phyloP scores from a whole-genome alignment of 2,329 filamentous ascomycete genomes.

The Ceratocystis lukuohia region DNA sequence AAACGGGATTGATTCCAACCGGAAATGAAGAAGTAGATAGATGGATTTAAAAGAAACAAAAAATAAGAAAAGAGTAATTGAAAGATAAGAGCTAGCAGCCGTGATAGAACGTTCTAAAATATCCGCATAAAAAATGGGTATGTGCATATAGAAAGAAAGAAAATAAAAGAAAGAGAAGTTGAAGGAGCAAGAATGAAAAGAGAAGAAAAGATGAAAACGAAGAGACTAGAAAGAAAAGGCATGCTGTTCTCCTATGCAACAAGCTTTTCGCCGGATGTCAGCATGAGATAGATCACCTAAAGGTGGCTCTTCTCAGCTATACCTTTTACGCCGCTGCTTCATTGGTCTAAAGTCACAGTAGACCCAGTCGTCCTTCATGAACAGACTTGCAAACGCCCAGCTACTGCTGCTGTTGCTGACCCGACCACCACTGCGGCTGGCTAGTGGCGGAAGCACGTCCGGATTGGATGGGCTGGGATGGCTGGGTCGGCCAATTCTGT shows the following conservation, averaged over 20 bases:
- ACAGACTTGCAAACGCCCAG: not conserved
- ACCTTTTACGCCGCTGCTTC: not conserved
- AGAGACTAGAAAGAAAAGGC: no score
- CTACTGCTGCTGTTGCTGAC: constrained; percentile 24
- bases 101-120: constrained; percentile 3
- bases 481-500: constrained; percentile 45
- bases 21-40: constrained; percentile 17
- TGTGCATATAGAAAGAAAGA: not conserved
- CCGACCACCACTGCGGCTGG: constrained; percentile 41
- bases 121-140: not conserved
- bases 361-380: no score
- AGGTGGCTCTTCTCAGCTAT: not conserved
- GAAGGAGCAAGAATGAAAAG: not conserved
- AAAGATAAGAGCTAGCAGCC: constrained; percentile 6
- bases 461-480: constrained; percentile 38
- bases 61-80: constrained; percentile 6
- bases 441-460: not conserved
- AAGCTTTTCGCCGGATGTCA: not conserved
- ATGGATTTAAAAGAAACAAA: constrained; percentile 13
- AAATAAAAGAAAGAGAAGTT: constrained; percentile 12
- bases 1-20: constrained; percentile 18
- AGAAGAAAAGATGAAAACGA: not conserved
- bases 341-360: no score
- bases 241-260: no score
- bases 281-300: not conserved